A percentile compares a stretch with the other conserved stretches of the same genome.
Evolutionary conservation across 495 filamentous ascomycete species (phyloP).

Genomic region (Halenospora varia): DNA sequence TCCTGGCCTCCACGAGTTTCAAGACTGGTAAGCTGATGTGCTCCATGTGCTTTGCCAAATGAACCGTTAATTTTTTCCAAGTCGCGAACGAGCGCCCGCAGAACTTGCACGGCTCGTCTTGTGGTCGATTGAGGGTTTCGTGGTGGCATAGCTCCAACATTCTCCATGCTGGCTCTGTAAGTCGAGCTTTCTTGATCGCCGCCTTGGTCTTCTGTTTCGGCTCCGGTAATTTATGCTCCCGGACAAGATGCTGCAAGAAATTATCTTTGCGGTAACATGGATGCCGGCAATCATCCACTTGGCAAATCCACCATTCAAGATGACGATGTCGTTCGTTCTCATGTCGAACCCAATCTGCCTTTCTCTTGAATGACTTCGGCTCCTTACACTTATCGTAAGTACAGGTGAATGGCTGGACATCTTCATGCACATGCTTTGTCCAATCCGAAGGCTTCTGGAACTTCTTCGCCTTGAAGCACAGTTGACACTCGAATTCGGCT

Average conservation of each 20-base stretch:
- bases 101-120: constrained; percentile 86
- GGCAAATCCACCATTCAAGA: constrained; percentile 89
- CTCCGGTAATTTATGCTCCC: constrained; percentile 86
- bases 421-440: constrained; percentile 97
- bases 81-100: constrained; percentile 76
- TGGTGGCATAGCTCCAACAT: constrained; percentile 78
- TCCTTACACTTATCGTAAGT: constrained; percentile 83
- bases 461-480: constrained; percentile 87
- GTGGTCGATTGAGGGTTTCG: constrained; percentile 59
- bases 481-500: constrained; percentile 86
- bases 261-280: constrained; percentile 91
- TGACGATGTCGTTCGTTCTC: constrained; percentile 93
- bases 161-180: constrained; percentile 58
- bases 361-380: constrained; percentile 93
- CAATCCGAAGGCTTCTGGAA: constrained; percentile 95
- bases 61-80: constrained; percentile 94
- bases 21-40: constrained; percentile 84
- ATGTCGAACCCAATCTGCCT: constrained; percentile 96
- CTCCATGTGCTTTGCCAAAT: constrained; percentile 97
- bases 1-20: constrained; percentile 59
- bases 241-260: constrained; percentile 90
- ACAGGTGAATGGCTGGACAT: constrained; percentile 93
- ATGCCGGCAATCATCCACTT: constrained; percentile 75
- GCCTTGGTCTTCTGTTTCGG: constrained; percentile 62
- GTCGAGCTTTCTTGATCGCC: constrained; percentile 49